Conservation (phyloP, 495 filamentous ascomycete species). For the Daldinia grandis region DNA sequence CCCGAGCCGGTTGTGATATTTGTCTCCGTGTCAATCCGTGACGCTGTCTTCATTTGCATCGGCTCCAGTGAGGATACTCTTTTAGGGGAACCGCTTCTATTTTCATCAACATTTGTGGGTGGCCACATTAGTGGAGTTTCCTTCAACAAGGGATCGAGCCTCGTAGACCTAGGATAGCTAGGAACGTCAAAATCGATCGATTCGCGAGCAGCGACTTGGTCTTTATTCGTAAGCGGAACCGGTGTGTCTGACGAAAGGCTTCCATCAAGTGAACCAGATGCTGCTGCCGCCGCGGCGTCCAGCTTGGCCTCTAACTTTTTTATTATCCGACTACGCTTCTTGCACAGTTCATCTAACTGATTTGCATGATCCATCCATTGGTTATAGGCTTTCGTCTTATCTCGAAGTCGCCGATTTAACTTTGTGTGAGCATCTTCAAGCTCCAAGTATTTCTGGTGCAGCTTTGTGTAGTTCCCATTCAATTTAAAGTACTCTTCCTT, state of each 20-base stretch:
- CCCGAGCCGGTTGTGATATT: neutral
- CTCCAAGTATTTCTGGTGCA: slow-evolving; percentile 40
- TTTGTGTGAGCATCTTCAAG: slow-evolving; percentile 50
- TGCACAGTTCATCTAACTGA: slow-evolving; percentile 30
- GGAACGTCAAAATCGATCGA: neutral
- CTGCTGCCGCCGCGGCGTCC: slow-evolving; percentile 10
- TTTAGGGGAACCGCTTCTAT: neutral
- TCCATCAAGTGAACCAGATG: slow-evolving; percentile 15
- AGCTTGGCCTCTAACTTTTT: slow-evolving; percentile 43
- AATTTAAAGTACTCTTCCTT: slow-evolving; percentile 46
- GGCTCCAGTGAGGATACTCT: neutral
- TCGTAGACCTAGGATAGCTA: neutral
- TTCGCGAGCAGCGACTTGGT: neutral
- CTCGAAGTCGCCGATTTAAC: slow-evolving; percentile 39
- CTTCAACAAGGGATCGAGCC: neutral
- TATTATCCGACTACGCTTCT: slow-evolving; percentile 40
- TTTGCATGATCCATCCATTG: slow-evolving; percentile 41
- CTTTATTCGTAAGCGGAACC: neutral
- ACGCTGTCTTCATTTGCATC: neutral
- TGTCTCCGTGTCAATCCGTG: neutral
- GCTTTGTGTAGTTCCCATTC: slow-evolving; percentile 31
- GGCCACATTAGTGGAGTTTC: slow-evolving; percentile 2
- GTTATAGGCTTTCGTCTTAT: slow-evolving; percentile 31
- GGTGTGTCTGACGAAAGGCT: slow-evolving; percentile 30
- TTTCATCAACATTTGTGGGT: neutral